phyloP scores from a whole-genome alignment of 768 basidiomycete genomes.

The Macrolepiota dolichaula region DNA sequence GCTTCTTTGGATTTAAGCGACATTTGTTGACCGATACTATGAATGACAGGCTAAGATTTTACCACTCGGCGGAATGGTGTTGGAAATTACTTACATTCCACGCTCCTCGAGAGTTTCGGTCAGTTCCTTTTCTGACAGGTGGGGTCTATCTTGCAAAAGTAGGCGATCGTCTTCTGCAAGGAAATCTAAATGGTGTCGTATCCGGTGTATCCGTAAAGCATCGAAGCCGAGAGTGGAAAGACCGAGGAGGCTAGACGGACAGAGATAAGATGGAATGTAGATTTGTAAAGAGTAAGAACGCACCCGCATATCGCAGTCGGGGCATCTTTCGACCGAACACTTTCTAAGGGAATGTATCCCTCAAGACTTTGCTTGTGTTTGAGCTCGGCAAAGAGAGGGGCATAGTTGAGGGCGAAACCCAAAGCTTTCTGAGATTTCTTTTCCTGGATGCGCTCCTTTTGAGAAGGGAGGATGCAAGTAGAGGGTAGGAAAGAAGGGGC shows the following conservation, averaged over 20 bases:
- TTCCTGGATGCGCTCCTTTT: constrained; percentile 60
- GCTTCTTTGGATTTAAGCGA: constrained; percentile 42
- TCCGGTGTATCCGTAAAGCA: constrained; percentile 39
- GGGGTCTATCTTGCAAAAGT: constrained; percentile 46
- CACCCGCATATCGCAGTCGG: constrained; percentile 57
- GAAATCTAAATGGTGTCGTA: constrained; percentile 37
- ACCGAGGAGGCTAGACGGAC: constrained; percentile 29
- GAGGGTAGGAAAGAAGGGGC: constrained; percentile 84
- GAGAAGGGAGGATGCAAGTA: constrained; percentile 81
- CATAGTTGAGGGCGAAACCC: constrained; percentile 33
- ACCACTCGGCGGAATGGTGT: background rate
- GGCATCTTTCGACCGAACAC: constrained; percentile 26
- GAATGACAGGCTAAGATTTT: background rate
- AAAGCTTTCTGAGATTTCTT: constrained; percentile 49
- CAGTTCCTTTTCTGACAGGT: constrained; percentile 52
- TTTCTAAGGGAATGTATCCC: constrained; percentile 31
- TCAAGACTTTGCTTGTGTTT: constrained; percentile 26
- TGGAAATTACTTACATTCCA: constrained; percentile 55
- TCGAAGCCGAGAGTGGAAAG: constrained; percentile 43
- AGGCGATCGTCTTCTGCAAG: constrained; percentile 62
- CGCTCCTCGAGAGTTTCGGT: constrained; percentile 70
- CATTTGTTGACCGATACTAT: constrained; percentile 35
- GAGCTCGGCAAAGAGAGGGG: constrained; percentile 30
- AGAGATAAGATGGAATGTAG: constrained; percentile 8
- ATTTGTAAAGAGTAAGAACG: constrained; percentile 20